Evolutionary conservation across 805 yeast species (phyloP), one percentile per base, ranked within the genome.

Genomic region (Suhomyces sp.): DNA sequence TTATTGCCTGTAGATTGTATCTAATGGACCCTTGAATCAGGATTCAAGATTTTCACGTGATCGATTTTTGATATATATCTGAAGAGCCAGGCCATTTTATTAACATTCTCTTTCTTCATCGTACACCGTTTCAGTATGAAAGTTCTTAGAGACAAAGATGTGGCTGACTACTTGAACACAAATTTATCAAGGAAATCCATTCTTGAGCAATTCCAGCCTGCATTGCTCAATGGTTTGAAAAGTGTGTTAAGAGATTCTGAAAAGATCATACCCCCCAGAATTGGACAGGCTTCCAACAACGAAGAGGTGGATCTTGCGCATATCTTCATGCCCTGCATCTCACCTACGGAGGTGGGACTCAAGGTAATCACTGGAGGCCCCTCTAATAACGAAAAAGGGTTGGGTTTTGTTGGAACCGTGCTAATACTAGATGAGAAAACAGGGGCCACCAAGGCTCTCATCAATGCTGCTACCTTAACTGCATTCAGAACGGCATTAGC

Each of bases 401-500:
- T 69, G 20, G 87, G 87, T 0, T 78, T 80, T 47, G 74, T 70
- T 19, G 88, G 87, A 1, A 61, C 74, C 5, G 71, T 80, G 2
- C 51, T 72, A 18, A 62, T 80, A 8, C 43, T 79, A 17, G 74
- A 78, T 43, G 71, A 73, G 29, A 42, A 49, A 5, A 70, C 70
- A 17, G 88, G 87, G 2, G 61, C 60, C 19, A 52, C 77, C 6
- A 31, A 54, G 7, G 86, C 83, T 3, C 58, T 79, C 3, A 50
- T 81, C 23, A 79, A 77, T 46, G 86, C 83, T 2, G 63, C 65
- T 34, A 67, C 78, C 1, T 53, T 79, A 24, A 81, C 87, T 2
- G 87, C 83, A 0, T 78, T 80, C 43, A 65, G 87, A 50, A 81
- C 88, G 3, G 85, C 85, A 0, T 58, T 81, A 36, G 75, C 78